Conservation (phyloP, 2,329 filamentous ascomycete genomes). For the Dothiorella sarmentorum region DNA sequence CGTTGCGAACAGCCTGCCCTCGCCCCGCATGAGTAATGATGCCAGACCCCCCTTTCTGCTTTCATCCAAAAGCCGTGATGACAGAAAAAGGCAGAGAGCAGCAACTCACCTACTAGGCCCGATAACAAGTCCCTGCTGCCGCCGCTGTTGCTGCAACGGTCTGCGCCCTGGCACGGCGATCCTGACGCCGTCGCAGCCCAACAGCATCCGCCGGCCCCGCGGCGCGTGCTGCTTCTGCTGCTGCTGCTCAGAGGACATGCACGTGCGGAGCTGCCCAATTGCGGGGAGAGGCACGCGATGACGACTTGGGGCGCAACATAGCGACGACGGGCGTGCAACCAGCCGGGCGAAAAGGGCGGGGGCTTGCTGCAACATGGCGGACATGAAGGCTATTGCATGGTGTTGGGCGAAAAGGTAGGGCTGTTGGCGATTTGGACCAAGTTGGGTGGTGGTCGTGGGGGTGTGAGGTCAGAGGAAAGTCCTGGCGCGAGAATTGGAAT, state of each 20-base stretch:
- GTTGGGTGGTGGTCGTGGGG: not conserved
- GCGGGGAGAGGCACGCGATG: not conserved
- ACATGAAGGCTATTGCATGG: slow-evolving; percentile 4
- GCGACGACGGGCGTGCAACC: not conserved
- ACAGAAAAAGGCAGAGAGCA: not conserved
- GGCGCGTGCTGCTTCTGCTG: too few relatives aligned
- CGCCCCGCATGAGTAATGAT: slow-evolving; percentile 3
- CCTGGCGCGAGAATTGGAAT: slow-evolving; percentile 4
- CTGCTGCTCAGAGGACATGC: slow-evolving; percentile 7
- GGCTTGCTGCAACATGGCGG: not conserved
- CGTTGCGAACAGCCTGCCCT: slow-evolving; percentile 1
- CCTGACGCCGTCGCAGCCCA: not conserved
- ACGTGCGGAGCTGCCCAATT: slow-evolving; percentile 9
- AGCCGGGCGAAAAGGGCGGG: not conserved
- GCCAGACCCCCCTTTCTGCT: not conserved
- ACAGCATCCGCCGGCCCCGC: slow-evolving; percentile 6
- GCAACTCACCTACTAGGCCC: slow-evolving; percentile 9
- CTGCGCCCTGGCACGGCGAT: not conserved
- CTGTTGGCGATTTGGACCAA: too few relatives aligned
- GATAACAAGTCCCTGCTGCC: slow-evolving; percentile 3
- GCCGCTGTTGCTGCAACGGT: too few relatives aligned
- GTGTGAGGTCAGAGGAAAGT: not conserved
- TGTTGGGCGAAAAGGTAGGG: not conserved
- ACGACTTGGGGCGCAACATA: not conserved
- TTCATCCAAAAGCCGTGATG: slow-evolving; percentile 1